phyloP scores from a whole-genome alignment of 441 rosid species.

The Erodium texanum region DNA sequence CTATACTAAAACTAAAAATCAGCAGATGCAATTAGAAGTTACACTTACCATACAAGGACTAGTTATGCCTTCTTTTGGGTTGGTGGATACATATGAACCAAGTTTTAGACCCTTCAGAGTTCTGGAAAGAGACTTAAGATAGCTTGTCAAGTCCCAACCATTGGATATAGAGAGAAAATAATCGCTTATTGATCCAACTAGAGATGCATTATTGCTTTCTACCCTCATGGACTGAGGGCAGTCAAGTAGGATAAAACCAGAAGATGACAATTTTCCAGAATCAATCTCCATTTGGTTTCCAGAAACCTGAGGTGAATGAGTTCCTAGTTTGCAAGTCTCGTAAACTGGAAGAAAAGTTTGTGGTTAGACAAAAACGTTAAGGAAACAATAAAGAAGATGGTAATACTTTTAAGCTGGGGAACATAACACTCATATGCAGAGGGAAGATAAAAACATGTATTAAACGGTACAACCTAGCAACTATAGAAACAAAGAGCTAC shows the following conservation, averaged over 20 bases:
- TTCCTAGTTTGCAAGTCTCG: slow-evolving; percentile 93
- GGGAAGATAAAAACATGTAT: not conserved
- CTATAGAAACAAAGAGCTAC: not conserved
- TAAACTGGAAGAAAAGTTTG: slow-evolving; percentile 45
- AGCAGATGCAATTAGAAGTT: slow-evolving; percentile 9
- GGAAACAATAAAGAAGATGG: not conserved
- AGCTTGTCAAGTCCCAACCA: slow-evolving; percentile 97
- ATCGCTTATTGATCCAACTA: slow-evolving; percentile 93
- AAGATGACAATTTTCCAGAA: slow-evolving; percentile 53
- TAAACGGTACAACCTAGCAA: not conserved
- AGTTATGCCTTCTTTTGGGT: slow-evolving; percentile 79
- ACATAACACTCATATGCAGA: not conserved
- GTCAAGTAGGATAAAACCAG: slow-evolving; percentile 90
- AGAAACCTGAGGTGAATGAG: slow-evolving; percentile 74
- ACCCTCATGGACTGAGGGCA: slow-evolving; percentile 99
- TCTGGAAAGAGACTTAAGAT: slow-evolving; percentile 95
- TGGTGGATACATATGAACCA: slow-evolving; percentile 50
- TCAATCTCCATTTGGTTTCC: slow-evolving; percentile 87
- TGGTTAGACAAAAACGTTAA: not conserved
- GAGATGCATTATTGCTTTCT: slow-evolving; percentile 85
- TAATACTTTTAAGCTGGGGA: slow-evolving; percentile 1
- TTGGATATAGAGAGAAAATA: slow-evolving; percentile 94
- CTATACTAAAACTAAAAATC: not conserved
- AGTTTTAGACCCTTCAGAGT: slow-evolving; percentile 77
- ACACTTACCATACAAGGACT: slow-evolving; percentile 73